A percentile compares a stretch with the other conserved stretches of the same genome.
These are phyloP conservation scores for Eimeria praecox DNA, from an alignment of 169 alveolate species.

Conservation along the genomic window DNA sequence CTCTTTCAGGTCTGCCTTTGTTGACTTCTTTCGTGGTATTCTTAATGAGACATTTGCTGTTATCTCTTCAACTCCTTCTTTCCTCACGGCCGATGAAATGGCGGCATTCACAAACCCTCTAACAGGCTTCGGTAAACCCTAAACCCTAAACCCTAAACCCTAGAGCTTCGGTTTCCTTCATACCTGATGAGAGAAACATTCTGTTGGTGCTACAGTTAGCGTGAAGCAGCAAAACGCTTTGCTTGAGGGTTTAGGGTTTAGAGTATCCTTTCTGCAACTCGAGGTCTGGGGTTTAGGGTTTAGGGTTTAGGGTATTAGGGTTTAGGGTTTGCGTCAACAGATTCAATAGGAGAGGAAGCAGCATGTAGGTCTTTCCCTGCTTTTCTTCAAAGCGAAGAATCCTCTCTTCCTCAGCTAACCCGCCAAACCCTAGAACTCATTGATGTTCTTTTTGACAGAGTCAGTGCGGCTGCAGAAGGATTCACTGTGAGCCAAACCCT, in stretches of 20 bases:
- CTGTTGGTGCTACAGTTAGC: neutral
- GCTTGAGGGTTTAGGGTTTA: neutral
- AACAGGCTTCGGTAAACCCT: conserved; percentile 54
- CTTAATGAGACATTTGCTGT: conserved; percentile 79
- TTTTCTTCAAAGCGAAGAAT: conserved; percentile 31
- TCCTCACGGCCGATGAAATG: conserved; percentile 80
- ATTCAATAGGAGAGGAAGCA: conserved; percentile 32
- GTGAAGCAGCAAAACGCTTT: neutral
- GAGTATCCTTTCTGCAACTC: neutral
- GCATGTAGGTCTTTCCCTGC: conserved; percentile 19
- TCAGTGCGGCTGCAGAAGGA: conserved; percentile 1
- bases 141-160: conserved; percentile 60
- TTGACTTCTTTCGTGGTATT: neutral
- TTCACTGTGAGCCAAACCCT: conserved; percentile 28
- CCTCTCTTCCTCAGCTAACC: neutral
- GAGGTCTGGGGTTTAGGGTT: neutral
- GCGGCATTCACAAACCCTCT: conserved; percentile 76
- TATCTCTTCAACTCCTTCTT: conserved; percentile 72
- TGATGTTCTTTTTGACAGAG: conserved; percentile 45
- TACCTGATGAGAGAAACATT: neutral
- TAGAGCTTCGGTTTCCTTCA: neutral
- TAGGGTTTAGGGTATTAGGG: conserved; percentile 52
- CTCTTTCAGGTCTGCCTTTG: conserved; percentile 27
- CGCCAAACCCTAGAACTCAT: conserved; percentile 9
- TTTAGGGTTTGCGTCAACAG: conserved; percentile 50